Percentiles rank a stretch among this genome's conserved stretches.
Conservation (phyloP, 441 rosid species). For the Arabidopsis hybrid region DNA sequence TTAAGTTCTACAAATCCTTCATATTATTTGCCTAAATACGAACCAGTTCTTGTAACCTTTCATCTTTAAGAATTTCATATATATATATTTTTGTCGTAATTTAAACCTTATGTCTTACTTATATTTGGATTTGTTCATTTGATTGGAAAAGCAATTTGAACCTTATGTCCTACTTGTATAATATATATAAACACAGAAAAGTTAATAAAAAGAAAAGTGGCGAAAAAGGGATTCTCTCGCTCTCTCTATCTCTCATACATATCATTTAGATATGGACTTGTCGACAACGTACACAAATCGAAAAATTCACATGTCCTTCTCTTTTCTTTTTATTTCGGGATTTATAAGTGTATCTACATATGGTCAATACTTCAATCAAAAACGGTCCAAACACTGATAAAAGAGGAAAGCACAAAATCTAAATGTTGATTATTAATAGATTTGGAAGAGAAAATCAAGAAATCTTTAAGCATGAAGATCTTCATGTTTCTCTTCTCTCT, state of each 20-base stretch:
- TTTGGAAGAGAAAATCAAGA: conserved; percentile 33
- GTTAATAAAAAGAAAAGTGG: background rate
- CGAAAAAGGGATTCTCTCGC: conserved; percentile 19
- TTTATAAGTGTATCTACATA: background rate
- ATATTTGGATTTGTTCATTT: background rate
- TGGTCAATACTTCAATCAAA: conserved; percentile 41
- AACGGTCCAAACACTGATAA: conserved; percentile 38
- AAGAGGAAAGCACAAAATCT: conserved; percentile 42
- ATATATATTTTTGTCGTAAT: background rate
- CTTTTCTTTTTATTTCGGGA: conserved; percentile 12
- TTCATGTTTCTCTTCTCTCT: conserved; percentile 35
- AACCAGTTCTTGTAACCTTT: background rate
- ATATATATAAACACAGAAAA: background rate
- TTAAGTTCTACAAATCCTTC: background rate
- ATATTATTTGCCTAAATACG: background rate
- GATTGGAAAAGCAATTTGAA: background rate
- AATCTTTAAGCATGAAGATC: conserved; percentile 38
- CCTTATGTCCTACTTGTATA: background rate
- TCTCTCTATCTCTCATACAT: conserved; percentile 10
- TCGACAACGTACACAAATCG: conserved; percentile 37
- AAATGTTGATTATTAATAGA: conserved; percentile 34
- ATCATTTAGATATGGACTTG: conserved; percentile 38
- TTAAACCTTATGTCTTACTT: background rate
- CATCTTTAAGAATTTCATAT: background rate
- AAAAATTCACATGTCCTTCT: conserved; percentile 38